phyloP scores from a whole-genome alignment of 805 yeast species.

The Yarrowia hollandica region DNA sequence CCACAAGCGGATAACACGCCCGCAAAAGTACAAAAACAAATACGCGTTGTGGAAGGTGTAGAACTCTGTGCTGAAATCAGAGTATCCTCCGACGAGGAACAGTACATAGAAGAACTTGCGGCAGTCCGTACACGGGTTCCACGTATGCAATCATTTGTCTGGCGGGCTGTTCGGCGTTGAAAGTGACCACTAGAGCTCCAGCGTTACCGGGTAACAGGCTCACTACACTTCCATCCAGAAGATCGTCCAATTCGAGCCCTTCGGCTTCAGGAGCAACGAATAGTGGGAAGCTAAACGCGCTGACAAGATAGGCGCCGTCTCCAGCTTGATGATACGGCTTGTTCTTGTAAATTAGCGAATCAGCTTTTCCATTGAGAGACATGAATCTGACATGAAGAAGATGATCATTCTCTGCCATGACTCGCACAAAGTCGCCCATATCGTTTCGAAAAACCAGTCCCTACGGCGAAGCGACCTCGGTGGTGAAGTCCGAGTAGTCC shows the following conservation, averaged over 20 bases:
- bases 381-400: not conserved
- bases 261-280: not conserved
- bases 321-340: not conserved
- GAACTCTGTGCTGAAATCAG: not conserved
- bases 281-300: not conserved
- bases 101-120: not conserved
- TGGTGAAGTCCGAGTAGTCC: not conserved
- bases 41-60: not conserved
- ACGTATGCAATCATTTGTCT: not conserved
- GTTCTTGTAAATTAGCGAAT: not conserved
- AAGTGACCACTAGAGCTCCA: not conserved
- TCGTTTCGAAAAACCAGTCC: not conserved
- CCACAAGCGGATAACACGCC: not conserved
- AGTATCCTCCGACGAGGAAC: not conserved
- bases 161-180: not conserved
- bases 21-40: not conserved
- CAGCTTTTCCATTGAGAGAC: not conserved
- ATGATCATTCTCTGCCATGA: not conserved
- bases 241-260: not conserved
- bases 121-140: not conserved
- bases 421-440: not conserved
- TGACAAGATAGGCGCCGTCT: not conserved
- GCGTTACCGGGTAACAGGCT: not conserved
- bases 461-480: not conserved
- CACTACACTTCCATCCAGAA: not conserved